Conservation (phyloP, 768 basidiomycete genomes). For the Amanita exitialis region DNA sequence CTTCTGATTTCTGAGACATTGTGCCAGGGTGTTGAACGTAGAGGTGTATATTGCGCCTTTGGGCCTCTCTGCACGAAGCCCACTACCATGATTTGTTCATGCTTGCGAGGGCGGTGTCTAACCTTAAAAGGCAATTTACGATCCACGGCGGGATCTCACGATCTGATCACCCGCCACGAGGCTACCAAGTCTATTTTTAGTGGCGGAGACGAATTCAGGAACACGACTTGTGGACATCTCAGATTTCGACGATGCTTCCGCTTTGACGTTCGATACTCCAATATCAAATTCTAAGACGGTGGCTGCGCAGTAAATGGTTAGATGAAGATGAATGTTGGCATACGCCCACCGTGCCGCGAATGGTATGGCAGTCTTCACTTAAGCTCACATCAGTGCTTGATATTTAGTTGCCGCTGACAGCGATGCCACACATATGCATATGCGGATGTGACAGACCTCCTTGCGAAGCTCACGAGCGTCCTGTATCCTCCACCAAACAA, state of each 20-base stretch:
- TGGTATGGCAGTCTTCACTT: not conserved
- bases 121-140: not conserved
- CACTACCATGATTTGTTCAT: not conserved
- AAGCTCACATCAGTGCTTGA: not conserved
- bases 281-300: not conserved
- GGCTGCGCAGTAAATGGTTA: not conserved
- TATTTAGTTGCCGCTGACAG: not conserved
- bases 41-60: not conserved
- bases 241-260: not conserved
- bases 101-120: not conserved
- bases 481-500: no score
- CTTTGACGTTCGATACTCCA: not conserved
- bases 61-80: not conserved
- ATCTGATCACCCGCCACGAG: not conserved
- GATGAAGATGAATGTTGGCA: not conserved
- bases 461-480: no score
- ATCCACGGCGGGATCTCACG: slow-evolving; percentile 3
- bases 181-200: slow-evolving; percentile 2
- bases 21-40: not conserved
- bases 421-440: not conserved
- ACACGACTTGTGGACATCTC: not conserved
- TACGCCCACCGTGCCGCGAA: not conserved
- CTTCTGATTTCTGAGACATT: not conserved
- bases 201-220: not conserved
- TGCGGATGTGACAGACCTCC: no score